Evolutionary conservation across 2,329 filamentous ascomycete species (phyloP).

Genomic region (Pestalotiopsis sp.): DNA sequence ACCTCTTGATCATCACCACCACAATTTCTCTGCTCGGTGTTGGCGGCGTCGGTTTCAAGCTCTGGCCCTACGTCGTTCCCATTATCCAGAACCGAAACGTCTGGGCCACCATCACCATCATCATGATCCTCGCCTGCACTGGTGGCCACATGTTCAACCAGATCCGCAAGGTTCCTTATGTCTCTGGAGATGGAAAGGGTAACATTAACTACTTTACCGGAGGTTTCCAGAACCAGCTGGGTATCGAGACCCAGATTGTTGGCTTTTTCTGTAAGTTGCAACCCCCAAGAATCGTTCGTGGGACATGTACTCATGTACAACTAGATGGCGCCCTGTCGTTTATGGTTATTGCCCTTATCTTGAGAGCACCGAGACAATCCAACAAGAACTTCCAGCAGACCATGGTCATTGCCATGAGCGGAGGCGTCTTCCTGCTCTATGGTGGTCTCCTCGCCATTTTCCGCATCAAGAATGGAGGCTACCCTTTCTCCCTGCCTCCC

Average conservation of each 20-base stretch:
- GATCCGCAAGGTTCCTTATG: constrained; percentile 94
- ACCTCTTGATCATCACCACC: constrained; percentile 70
- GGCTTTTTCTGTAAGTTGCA: constrained; percentile 83
- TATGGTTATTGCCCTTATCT: constrained; percentile 83
- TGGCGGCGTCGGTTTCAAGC: constrained; percentile 69
- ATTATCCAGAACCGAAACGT: constrained; percentile 87
- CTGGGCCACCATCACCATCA: constrained; percentile 89
- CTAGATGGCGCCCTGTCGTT: constrained; percentile 76
- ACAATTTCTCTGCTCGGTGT: constrained; percentile 71
- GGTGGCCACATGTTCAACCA: constrained; percentile 99
- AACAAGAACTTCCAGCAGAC: constrained; percentile 79
- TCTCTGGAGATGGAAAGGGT: constrained; percentile 80
- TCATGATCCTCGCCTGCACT: constrained; percentile 88
- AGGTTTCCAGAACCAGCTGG: constrained; percentile 92
- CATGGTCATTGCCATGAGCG: constrained; percentile 78
- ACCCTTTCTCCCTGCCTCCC: constrained; percentile 91
- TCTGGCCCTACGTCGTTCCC: constrained; percentile 79
- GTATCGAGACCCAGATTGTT: constrained; percentile 92
- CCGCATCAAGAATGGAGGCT: constrained; percentile 90
- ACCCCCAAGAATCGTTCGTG: neutral
- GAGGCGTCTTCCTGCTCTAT: constrained; percentile 79
- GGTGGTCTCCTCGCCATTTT: constrained; percentile 95
- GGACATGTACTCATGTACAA: constrained; percentile 24
- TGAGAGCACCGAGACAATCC: constrained; percentile 89
- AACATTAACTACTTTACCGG: constrained; percentile 88